Evolutionary conservation across 257 asterid species (phyloP).

Genomic region (Primulina eburnea): DNA sequence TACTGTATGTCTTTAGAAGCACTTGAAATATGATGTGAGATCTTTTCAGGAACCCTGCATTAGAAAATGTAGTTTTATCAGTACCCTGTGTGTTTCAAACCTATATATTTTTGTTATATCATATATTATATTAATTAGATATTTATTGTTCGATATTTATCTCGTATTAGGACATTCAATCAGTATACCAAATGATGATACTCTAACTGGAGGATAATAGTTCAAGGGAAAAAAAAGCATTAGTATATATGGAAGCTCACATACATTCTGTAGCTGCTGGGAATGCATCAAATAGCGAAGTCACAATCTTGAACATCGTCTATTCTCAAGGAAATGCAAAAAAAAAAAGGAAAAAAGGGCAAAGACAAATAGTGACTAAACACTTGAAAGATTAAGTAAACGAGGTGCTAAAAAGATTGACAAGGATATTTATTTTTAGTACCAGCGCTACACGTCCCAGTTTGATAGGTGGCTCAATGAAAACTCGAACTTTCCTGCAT

Average conservation of each 20-base stretch:
- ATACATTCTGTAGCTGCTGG: constrained; percentile 67
- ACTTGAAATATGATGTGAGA: constrained; percentile 47
- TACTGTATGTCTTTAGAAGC: constrained; percentile 38
- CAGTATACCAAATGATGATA: neutral
- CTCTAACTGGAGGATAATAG: neutral
- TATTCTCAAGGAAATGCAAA: constrained; percentile 21
- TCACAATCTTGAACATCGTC: constrained; percentile 53
- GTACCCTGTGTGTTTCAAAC: neutral
- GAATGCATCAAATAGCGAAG: constrained; percentile 59
- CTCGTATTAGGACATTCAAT: too few relatives aligned
- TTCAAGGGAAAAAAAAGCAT: neutral
- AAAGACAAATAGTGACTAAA: neutral
- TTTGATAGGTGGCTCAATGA: constrained; percentile 68
- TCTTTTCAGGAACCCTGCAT: constrained; percentile 63
- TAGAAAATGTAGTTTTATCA: constrained; percentile 24
- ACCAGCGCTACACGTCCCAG: constrained; percentile 65
- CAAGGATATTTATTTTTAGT: neutral
- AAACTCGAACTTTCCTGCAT: constrained; percentile 65
- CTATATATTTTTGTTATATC: neutral
- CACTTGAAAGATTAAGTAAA: neutral
- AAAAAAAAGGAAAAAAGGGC: constrained; percentile 14
- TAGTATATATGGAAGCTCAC: constrained; percentile 20
- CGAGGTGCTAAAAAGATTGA: neutral
- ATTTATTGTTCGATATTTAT: too few relatives aligned
- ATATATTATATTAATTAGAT: too few relatives aligned